Conservation (phyloP, 768 basidiomycete genomes). For the Multifurca ochricompacta region DNA sequence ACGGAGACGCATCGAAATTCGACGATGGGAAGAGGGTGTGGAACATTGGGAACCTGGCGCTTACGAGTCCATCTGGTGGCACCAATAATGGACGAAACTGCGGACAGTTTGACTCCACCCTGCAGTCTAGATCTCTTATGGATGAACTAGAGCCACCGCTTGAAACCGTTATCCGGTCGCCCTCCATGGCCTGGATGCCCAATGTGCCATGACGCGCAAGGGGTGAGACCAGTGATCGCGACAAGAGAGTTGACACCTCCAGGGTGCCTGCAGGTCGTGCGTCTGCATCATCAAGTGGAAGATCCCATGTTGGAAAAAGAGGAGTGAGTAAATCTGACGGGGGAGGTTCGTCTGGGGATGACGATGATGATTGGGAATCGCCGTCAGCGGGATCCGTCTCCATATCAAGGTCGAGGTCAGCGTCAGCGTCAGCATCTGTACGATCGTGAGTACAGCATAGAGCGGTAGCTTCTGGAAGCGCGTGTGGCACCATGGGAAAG, state of each 20-base stretch:
- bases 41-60: slow-evolving; percentile 8
- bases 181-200: slow-evolving; percentile 4
- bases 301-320: slow-evolving; percentile 12
- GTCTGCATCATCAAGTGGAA: slow-evolving; percentile 4
- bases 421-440: neutral
- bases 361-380: slow-evolving; percentile 5
- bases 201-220: neutral
- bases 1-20: neutral
- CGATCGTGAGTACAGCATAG: neutral
- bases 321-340: slow-evolving; percentile 12
- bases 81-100: slow-evolving; percentile 2
- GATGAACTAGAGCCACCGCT: neutral
- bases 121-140: neutral
- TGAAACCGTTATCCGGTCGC: slow-evolving; percentile 4
- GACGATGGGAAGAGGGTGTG: slow-evolving; percentile 5
- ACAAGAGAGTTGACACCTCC: slow-evolving; percentile 12
- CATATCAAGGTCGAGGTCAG: neutral
- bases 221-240: slow-evolving; percentile 12
- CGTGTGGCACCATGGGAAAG: slow-evolving; percentile 17
- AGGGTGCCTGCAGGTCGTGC: slow-evolving; percentile 4
- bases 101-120: slow-evolving; percentile 5
- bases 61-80: neutral
- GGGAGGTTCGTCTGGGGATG: slow-evolving; percentile 6
- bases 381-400: neutral
- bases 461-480: slow-evolving; percentile 10